Percentiles rank a stretch among this genome's conserved stretches.
Evolutionary conservation across 73 alveolate genomes (phyloP).

Genomic region (Paramecium primaurelia): DNA sequence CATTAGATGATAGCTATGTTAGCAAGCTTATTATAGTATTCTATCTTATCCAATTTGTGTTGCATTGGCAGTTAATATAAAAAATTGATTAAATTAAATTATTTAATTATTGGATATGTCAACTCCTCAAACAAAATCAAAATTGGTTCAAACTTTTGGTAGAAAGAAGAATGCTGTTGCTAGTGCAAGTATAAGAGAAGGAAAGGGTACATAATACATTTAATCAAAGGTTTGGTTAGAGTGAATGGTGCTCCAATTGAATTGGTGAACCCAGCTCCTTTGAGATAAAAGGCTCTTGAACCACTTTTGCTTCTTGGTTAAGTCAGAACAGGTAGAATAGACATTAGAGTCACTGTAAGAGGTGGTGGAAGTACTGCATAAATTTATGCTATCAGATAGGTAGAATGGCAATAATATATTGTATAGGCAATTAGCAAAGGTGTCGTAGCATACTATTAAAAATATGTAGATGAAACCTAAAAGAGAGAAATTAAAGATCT

Average conservation of each 20-base stretch:
- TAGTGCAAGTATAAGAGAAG: conserved; percentile 86
- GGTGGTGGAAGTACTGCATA: conserved; percentile 97
- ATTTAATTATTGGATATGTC: conserved; percentile 50
- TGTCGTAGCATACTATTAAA: conserved; percentile 91
- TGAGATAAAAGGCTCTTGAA: conserved; percentile 93
- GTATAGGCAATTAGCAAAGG: conserved; percentile 95
- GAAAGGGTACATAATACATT: conserved; percentile 62
- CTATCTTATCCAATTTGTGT: neutral
- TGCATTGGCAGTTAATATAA: neutral
- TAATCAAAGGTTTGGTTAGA: conserved; percentile 70
- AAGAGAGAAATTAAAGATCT: conserved; percentile 91
- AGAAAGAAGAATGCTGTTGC: conserved; percentile 97
- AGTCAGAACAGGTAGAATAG: conserved; percentile 78
- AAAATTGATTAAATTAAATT: neutral
- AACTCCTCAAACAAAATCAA: conserved; percentile 12
- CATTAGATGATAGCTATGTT: neutral
- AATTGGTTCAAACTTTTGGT: conserved; percentile 92
- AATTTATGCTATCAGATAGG: conserved; percentile 95
- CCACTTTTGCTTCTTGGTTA: conserved; percentile 95
- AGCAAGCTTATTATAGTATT: neutral
- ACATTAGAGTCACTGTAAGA: conserved; percentile 93
- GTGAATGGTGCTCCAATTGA: conserved; percentile 95
- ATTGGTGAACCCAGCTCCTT: conserved; percentile 91
- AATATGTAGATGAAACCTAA: conserved; percentile 90
- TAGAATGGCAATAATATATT: neutral